A percentile compares a stretch with the other conserved stretches of the same genome.
phyloP scores from a whole-genome alignment of 495 filamentous ascomycete genomes.

The Cryomyces minteri region DNA sequence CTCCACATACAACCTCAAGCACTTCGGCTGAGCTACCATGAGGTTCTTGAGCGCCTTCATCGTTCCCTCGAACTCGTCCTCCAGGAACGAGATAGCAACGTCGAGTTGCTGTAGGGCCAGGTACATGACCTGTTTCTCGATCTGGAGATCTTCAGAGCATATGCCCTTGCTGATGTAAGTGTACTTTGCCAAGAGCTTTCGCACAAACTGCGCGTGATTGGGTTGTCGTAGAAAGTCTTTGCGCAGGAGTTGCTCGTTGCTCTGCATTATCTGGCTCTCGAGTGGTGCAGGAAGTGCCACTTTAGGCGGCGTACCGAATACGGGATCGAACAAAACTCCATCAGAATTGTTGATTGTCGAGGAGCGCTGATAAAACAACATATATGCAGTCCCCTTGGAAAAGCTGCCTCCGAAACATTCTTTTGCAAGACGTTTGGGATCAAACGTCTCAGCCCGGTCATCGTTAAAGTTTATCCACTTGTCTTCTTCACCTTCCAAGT shows the following conservation, averaged over 20 bases:
- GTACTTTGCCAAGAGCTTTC: conserved; percentile 32
- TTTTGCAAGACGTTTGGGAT: conserved; percentile 49
- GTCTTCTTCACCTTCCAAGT: conserved; percentile 23
- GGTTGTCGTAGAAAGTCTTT: conserved; percentile 70
- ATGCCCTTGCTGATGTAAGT: conserved; percentile 23
- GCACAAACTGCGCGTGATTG: conserved; percentile 48
- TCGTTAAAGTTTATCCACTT: conserved; percentile 93
- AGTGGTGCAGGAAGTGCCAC: conserved; percentile 36
- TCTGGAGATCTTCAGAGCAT: conserved; percentile 29
- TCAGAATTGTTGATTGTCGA: conserved; percentile 37
- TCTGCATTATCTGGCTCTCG: conserved; percentile 40
- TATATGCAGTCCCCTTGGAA: conserved; percentile 47
- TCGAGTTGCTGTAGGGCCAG: conserved; percentile 59
- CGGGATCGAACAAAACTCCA: conserved; percentile 7
- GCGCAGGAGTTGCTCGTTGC: conserved; percentile 56
- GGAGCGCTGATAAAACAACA: conserved; percentile 89
- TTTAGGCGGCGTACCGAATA: conserved; percentile 29
- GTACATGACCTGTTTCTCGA: conserved; percentile 43
- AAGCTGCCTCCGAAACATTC: conserved; percentile 62
- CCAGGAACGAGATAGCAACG: too few relatives aligned
- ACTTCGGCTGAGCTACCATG: conserved; percentile 33
- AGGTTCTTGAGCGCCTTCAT: too few relatives aligned
- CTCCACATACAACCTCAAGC: conserved; percentile 37
- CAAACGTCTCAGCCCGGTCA: conserved; percentile 55
- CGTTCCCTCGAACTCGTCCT: too few relatives aligned